Base-by-base conservation (phyloP, 129 eudicot genomes). In the Saposhnikovia divaricata region DNA sequence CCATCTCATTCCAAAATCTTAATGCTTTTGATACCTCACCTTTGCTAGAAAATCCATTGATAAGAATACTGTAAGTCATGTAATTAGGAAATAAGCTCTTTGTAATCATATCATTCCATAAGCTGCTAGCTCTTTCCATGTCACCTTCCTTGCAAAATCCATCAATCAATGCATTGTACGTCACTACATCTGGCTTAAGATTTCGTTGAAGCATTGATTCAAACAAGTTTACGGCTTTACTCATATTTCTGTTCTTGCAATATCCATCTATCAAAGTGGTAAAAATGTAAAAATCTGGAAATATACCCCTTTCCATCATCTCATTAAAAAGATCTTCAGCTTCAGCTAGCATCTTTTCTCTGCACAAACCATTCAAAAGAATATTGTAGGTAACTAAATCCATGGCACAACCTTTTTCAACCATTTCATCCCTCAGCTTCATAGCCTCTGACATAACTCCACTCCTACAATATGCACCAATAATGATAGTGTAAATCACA, bases 121-220 rank as follows among this genome's bases (percentile, higher is more conserved):
- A 76, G 31, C 82, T 89, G n/a, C 81, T 75, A 66, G 94, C 94
- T 53, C 82, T 85, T 81, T 85, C 97, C 92, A 90, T 85, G 51
- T 91, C 89, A 79, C 97, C 98, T 38, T 80, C 92, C 75, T 78
- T 93, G 82, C 97, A 88, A 63, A 90, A 93, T 25, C 96, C 98
- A 81, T 88, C 94, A 40, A 93, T 85, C 87, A 93, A 79, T 34
- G 89, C 85, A 73, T 93, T 93, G 79, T 89, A 91, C 21, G 97
- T 91, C 40, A 93, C 90, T 28, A 91, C 86, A 81, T 93, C 98
- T 4, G 94, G 93, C 77, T 89, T 93, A 37, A 89, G 76, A 71
- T 89, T 91, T 79, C 82, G 84, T 66, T 89, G 89, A 73, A 87
- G 72, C 98, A 93, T 93, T 25, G 83, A 42, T 47, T 84, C 76